Evolutionary conservation across 106 monocot species (phyloP).

Genomic region (Dendrobium catenatum): DNA sequence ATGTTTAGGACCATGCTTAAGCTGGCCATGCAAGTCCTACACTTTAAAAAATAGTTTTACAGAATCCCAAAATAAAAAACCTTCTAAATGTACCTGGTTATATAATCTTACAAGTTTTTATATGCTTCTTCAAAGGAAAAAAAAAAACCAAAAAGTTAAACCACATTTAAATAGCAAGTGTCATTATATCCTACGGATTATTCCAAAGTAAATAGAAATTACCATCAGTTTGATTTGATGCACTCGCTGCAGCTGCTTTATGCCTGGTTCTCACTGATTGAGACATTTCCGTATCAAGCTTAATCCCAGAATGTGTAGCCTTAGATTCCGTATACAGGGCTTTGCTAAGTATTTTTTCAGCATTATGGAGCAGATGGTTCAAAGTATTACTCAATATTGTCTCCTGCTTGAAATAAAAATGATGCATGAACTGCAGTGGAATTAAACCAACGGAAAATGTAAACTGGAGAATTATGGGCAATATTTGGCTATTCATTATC

Average conservation of each 20-base stretch:
- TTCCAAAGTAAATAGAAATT: background rate
- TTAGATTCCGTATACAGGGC: constrained; percentile 11
- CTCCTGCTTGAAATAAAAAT: constrained; percentile 4
- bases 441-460: background rate
- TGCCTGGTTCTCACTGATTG: constrained; percentile 8
- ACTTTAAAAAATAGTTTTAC: background rate
- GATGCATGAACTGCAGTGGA: background rate
- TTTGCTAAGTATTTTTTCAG: constrained; percentile 36
- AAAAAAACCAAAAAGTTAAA: background rate
- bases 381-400: constrained; percentile 24
- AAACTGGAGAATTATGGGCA: background rate
- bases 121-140: background rate
- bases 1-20: background rate
- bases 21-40: background rate
- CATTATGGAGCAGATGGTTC: constrained; percentile 37
- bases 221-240: constrained; percentile 17
- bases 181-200: background rate
- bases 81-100: background rate
- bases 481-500: background rate
- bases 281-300: constrained; percentile 13
- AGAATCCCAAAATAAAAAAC: background rate
- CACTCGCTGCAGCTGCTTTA: constrained; percentile 16
- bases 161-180: background rate
- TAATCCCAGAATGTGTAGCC: constrained; percentile 12
- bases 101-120: background rate